Evolutionary conservation across 495 filamentous ascomycete genomes (phyloP).

Genomic region (Penicillium verhagenii): DNA sequence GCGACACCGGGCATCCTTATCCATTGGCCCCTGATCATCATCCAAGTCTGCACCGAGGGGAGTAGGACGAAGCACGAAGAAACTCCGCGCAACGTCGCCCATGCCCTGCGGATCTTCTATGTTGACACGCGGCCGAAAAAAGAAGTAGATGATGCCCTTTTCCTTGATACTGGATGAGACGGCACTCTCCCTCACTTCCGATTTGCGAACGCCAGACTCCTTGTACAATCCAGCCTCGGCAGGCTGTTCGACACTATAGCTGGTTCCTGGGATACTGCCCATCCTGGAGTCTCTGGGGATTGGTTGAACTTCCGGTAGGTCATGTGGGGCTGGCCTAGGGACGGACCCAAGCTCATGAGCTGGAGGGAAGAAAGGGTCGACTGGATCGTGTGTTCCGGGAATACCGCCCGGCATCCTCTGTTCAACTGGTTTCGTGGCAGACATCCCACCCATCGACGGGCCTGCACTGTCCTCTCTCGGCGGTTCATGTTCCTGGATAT

Average conservation of each 20-base stretch:
- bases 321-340: background rate
- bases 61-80: conserved; percentile 78
- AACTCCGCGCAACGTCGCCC: conserved; percentile 73
- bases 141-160: conserved; percentile 95
- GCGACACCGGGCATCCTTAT: conserved; percentile 60
- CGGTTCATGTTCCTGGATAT: background rate
- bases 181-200: conserved; percentile 49
- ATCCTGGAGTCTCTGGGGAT: background rate
- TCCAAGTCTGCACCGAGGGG: conserved; percentile 66
- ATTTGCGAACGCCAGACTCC: conserved; percentile 32
- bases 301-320: background rate
- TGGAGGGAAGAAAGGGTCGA: background rate
- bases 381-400: background rate
- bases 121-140: conserved; percentile 75
- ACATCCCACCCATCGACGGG: background rate
- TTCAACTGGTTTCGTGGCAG: background rate
- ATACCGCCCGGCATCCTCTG: background rate
- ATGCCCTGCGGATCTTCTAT: conserved; percentile 69
- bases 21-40: conserved; percentile 56
- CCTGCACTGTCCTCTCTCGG: conserved; percentile 27
- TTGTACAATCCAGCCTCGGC: conserved; percentile 6
- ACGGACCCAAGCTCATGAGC: background rate
- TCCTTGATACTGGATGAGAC: conserved; percentile 78
- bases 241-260: background rate
- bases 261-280: background rate